Evolutionary conservation across 805 yeast genomes (phyloP).

Genomic region (Starmerella gropengiesseri): DNA sequence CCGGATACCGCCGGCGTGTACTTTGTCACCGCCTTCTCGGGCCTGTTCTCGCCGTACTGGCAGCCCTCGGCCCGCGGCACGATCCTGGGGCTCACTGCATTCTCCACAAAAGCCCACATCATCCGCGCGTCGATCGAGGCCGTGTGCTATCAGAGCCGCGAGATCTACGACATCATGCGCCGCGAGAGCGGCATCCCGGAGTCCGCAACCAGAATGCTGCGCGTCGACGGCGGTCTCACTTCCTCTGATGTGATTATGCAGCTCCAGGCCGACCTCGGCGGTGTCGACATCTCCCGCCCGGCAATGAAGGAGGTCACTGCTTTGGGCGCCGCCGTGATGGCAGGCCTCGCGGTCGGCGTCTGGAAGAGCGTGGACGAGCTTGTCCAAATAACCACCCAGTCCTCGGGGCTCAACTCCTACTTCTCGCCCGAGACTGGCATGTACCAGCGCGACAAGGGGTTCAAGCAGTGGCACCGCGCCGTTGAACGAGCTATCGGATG

Average conservation of each 20-base stretch:
- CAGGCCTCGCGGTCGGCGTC: slow-evolving; percentile 62
- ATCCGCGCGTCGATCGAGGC: slow-evolving; percentile 94
- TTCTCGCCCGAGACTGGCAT: slow-evolving; percentile 37
- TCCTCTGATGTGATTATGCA: slow-evolving; percentile 84
- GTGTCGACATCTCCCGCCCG: slow-evolving; percentile 75
- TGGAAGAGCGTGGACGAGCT: slow-evolving; percentile 74
- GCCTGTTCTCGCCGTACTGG: slow-evolving; percentile 95
- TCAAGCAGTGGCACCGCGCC: slow-evolving; percentile 79
- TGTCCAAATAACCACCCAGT: slow-evolving; percentile 24
- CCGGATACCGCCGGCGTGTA: slow-evolving; percentile 80
- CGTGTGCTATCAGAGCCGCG: slow-evolving; percentile 86
- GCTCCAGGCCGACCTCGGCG: slow-evolving; percentile 84
- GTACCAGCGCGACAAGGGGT: slow-evolving; percentile 47
- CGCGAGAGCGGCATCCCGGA: slow-evolving; percentile 52
- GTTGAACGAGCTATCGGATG: slow-evolving; percentile 73
- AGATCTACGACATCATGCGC: slow-evolving; percentile 82
- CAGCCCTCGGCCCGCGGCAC: slow-evolving; percentile 86
- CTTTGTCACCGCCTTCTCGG: slow-evolving; percentile 90
- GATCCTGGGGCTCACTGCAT: slow-evolving; percentile 84
- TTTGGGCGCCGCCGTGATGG: slow-evolving; percentile 91
- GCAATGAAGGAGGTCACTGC: slow-evolving; percentile 85
- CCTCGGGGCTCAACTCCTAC: slow-evolving; percentile 19
- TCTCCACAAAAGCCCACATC: slow-evolving; percentile 81
- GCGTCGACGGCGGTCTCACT: slow-evolving; percentile 93
- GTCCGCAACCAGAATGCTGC: slow-evolving; percentile 26